Evolutionary conservation across 2,329 filamentous ascomycete species (phyloP), one percentile per base, ranked within the genome.

Genomic region (Neoarthrinium moseri): DNA sequence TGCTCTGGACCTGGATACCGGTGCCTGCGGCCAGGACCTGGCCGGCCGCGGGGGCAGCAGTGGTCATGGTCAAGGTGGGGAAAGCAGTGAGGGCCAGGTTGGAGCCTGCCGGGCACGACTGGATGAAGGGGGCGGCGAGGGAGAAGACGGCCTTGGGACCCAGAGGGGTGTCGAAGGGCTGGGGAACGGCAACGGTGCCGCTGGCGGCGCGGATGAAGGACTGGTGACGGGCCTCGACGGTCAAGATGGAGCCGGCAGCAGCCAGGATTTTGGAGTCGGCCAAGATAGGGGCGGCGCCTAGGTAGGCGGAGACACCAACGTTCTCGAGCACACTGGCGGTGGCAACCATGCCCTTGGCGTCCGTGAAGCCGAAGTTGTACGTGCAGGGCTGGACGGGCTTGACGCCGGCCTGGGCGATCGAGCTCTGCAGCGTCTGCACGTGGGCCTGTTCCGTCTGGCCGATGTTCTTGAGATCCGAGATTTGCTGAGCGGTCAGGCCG

Each of bases 141-240:
- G 84, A 85, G 73, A 89, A 89, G 64, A 89, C 81, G 52, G 82
- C 80, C 53, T 80, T 77, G 52, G 84, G 81, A 23, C 79, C 78
- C 11, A 91, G 80, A 1, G 86, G 75, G 1, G 82, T 83, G 62
- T 89, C 86, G 59, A 90, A 87, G 21, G 85, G 77, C 59, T 81
- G 79, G 4, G 87, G 83, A 4, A 87, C 77, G 43, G 85, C 80
- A 46, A 78, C 69, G 45, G 74, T 70, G 48, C 77, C 73, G 17
- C 75, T 71, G 30, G 80, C 81, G 47, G 75, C 69, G 52, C 86
- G 83, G 66, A 90, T 81, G 65, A 87, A 83, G 50, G 83, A 84
- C 67, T 88, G 84, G 68, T 91, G 87, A 48, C 87, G 78, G 22
- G 85, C 76, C 69, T 91, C 87, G 49, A 88, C 77, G 20, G 85